Evolutionary conservation across 176 grass and related monocot genomes (phyloP), one percentile per base, ranked within the genome.

Genomic region (sorghum (Sorghum bicolor)): DNA sequence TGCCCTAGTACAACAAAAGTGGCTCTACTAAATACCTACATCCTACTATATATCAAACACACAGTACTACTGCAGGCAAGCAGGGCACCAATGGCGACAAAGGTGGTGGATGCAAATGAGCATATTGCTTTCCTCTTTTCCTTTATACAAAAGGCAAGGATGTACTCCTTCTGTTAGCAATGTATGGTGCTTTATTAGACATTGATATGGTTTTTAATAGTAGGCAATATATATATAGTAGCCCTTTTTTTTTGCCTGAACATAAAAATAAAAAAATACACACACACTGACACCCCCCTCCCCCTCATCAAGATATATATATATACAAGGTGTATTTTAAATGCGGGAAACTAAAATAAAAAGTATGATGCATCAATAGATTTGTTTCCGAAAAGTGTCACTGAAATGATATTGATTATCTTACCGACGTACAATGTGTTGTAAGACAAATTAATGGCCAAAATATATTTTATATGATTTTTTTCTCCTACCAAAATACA

Each of bases 21-120:
- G 78, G 32, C 64, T 85, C 52, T 79, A 83, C 57, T 34, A 36
- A 33, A 75, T 75, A 76, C 74, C 79, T 53, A 55, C 83, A 64
- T 63, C 88, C 39, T 81, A 85, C 77, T 75, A 84, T n/a, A n/a
- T n/a, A n/a, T 4, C 44, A 69, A 80, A 81, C 82, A 70, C 82
- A 85, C 70, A 50, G 80, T 75, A 5, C 45, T 37, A 50, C 8
- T 57, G n/a, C 22, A 1, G 1, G 45, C 45, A 60, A 25, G 9
- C 22, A 41, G 31, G 72, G 40, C 75, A 67, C 22, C 57, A 81
- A 19, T 44, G 73, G 48, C 30, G 66, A 80, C 64, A 85, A 53
- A 70, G 45, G 22, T 64, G 78, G 77, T 72, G 83, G 33, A 72
- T 66, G 83, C 43, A 72, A 64, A 19, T 9, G 17, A 72, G 67